A percentile compares a stretch with the other conserved stretches of the same genome.
Evolutionary conservation across 2,329 filamentous ascomycete genomes (phyloP).

Genomic region (Colletotrichum ledebouriae): DNA sequence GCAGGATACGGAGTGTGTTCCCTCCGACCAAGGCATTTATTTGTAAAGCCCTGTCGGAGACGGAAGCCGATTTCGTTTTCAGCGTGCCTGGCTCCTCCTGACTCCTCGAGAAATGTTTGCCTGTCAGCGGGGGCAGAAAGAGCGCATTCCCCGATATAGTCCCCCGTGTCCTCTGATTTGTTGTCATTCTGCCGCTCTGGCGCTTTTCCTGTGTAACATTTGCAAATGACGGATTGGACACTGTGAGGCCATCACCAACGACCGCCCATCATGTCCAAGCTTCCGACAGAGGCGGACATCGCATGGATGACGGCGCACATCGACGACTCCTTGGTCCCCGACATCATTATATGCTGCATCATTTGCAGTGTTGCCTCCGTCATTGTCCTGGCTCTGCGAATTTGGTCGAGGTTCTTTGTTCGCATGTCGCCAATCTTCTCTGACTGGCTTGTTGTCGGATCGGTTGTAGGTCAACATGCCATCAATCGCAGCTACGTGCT

Average conservation of each 20-base stretch:
- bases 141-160: no score
- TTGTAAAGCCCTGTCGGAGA: no score
- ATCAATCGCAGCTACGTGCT: no score
- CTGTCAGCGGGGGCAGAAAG: no score
- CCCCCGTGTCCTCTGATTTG: no score
- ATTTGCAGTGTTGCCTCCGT: constrained; percentile 19
- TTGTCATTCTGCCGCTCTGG: no score
- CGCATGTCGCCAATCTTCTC: constrained; percentile 20
- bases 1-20: no score
- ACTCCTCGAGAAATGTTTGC: no score
- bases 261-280: constrained; percentile 9
- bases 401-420: constrained; percentile 20
- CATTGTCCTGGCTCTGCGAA: constrained; percentile 18
- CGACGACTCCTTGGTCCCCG: constrained; percentile 27
- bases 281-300: constrained; percentile 23
- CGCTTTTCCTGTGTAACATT: background rate
- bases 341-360: constrained; percentile 34
- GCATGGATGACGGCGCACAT: constrained; percentile 38
- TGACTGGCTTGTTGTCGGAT: constrained; percentile 36
- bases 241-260: constrained; percentile 1
- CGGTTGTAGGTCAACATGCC: constrained; percentile 4
- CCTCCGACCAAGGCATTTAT: no score
- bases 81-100: no score
- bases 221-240: background rate
- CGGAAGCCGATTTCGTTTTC: no score